A percentile compares a stretch with the other conserved stretches of the same genome.
phyloP scores from a whole-genome alignment of 1,139 yeast species.

The Candida dubliniensis region DNA sequence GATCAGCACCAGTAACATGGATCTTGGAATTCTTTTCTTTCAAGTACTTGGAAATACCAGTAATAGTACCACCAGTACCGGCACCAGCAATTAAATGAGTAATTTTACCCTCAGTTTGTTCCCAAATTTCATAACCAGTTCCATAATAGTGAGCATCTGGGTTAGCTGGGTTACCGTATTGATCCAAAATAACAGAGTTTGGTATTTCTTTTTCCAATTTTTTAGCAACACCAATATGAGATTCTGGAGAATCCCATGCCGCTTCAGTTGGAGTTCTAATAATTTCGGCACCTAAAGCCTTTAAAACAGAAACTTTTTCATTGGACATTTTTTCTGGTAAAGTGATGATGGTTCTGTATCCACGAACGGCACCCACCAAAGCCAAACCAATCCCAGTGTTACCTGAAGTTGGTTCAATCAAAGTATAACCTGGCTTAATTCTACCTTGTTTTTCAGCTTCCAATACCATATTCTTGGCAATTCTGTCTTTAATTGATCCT shows the following conservation, averaged over 20 bases:
- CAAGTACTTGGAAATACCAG: constrained; percentile 76
- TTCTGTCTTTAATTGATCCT: constrained; percentile 70
- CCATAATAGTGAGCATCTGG: constrained; percentile 85
- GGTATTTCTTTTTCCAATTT: constrained; percentile 83
- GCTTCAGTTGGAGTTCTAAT: constrained; percentile 92
- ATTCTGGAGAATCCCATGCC: constrained; percentile 91
- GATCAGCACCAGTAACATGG: constrained; percentile 78
- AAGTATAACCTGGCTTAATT: constrained; percentile 81
- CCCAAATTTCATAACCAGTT: constrained; percentile 86
- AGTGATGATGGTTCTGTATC: constrained; percentile 85
- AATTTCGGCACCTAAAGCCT: constrained; percentile 89
- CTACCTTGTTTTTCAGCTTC: constrained; percentile 80
- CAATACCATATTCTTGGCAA: constrained; percentile 67
- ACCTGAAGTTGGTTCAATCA: constrained; percentile 90
- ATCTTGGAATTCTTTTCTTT: constrained; percentile 69
- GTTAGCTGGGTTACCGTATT: constrained; percentile 75
- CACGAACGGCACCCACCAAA: constrained; percentile 81
- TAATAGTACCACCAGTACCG: constrained; percentile 84
- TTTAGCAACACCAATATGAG: constrained; percentile 87
- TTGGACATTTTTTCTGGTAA: constrained; percentile 92
- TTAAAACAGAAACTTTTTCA: constrained; percentile 84
- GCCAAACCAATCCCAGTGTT: constrained; percentile 90
- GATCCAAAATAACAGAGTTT: constrained; percentile 82
- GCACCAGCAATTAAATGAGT: constrained; percentile 87
- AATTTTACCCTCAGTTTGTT: constrained; percentile 72